phyloP scores from a whole-genome alignment of 1,284 basidiomycete genomes.

The Coriolopsis trogii region DNA sequence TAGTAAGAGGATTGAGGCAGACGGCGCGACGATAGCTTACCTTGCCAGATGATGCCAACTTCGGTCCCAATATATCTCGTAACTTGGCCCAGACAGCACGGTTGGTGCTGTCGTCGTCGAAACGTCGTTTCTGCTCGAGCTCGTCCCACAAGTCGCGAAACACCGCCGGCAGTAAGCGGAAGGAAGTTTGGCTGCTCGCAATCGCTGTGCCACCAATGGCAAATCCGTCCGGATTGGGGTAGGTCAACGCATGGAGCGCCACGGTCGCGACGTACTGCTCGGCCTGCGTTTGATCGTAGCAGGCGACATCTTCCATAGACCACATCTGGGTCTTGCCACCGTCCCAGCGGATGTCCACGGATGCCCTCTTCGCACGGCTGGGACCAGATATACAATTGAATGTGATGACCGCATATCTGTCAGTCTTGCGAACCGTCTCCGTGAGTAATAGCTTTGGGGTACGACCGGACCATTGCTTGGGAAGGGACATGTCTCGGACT shows the following conservation, averaged over 20 bases:
- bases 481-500: constrained; percentile 77
- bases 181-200: constrained; percentile 56
- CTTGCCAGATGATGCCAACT: constrained; percentile 47
- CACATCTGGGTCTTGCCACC: constrained; percentile 67
- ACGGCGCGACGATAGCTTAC: constrained; percentile 35
- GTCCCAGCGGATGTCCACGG: constrained; percentile 76
- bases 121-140: constrained; percentile 70
- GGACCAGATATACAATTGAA: constrained; percentile 68
- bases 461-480: constrained; percentile 80
- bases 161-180: constrained; percentile 76
- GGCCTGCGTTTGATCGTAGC: constrained; percentile 78
- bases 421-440: constrained; percentile 67
- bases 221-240: constrained; percentile 65
- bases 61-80: constrained; percentile 60
- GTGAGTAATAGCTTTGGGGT: constrained; percentile 72
- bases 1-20: not conserved
- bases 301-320: constrained; percentile 87
- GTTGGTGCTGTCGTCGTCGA: constrained; percentile 66
- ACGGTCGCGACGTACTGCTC: constrained; percentile 91
- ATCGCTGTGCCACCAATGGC: constrained; percentile 47
- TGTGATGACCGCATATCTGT: constrained; percentile 75
- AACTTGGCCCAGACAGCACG: constrained; percentile 74
- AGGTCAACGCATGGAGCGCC: constrained; percentile 79
- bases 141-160: constrained; percentile 96
- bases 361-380: constrained; percentile 73